Evolutionary conservation across 768 basidiomycete genomes (phyloP).

Genomic region (Agrocybe praecox): DNA sequence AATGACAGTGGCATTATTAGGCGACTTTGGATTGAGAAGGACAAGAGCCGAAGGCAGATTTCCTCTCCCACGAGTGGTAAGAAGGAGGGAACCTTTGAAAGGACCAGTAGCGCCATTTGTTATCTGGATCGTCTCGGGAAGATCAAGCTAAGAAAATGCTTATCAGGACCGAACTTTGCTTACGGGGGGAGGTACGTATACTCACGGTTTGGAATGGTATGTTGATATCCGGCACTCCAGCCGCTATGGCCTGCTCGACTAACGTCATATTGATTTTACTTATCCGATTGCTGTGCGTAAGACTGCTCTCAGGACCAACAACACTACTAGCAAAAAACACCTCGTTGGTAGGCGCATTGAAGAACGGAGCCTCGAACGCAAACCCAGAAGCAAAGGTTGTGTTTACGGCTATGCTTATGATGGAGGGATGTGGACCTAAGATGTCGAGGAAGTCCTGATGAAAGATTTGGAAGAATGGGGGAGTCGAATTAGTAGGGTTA

Average conservation of each 20-base stretch:
- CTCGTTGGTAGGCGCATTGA: conserved; percentile 60
- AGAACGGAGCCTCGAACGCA: conserved; percentile 79
- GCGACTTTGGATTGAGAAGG: conserved; percentile 61
- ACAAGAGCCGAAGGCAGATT: conserved; percentile 59
- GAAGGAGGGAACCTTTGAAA: conserved; percentile 55
- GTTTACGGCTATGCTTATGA: conserved; percentile 59
- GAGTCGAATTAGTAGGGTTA: conserved; percentile 53
- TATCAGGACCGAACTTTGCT: too few relatives aligned
- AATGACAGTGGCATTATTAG: conserved; percentile 66
- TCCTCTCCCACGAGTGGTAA: conserved; percentile 67
- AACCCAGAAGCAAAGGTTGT: conserved; percentile 55
- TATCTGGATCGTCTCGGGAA: conserved; percentile 62
- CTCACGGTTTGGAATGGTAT: conserved; percentile 29
- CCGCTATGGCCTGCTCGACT: conserved; percentile 48
- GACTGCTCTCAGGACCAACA: conserved; percentile 63
- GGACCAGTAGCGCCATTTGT: conserved; percentile 70
- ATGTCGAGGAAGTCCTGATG: conserved; percentile 51
- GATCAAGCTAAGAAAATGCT: conserved; percentile 44
- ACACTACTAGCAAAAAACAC: conserved; percentile 72
- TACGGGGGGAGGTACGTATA: neutral
- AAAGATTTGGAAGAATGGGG: conserved; percentile 59
- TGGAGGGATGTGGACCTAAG: conserved; percentile 55
- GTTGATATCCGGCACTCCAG: conserved; percentile 38
- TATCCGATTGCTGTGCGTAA: conserved; percentile 62
- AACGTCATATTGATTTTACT: conserved; percentile 61